phyloP scores from a whole-genome alignment of 2,329 filamentous ascomycete genomes.

The Penicillium corylophilum region DNA sequence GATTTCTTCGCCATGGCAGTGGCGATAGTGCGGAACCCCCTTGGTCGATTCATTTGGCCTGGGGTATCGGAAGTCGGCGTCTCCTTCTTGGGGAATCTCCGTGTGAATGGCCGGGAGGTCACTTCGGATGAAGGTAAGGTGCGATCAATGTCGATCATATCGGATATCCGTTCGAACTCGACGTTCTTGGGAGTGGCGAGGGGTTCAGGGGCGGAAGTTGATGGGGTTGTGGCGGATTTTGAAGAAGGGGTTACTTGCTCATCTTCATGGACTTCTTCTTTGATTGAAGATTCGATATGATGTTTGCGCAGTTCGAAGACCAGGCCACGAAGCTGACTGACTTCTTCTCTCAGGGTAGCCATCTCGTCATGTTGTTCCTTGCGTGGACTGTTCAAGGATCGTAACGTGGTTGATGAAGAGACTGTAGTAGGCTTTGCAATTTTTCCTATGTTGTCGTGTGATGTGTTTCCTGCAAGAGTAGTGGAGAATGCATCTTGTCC shows the following conservation, averaged over 20 bases:
- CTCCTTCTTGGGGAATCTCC: neutral
- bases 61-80: neutral
- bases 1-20: neutral
- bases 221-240: conserved; percentile 4
- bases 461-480: conserved; percentile 15
- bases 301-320: conserved; percentile 28
- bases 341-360: conserved; percentile 27
- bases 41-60: neutral
- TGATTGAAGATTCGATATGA: conserved; percentile 12
- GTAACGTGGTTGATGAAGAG: neutral
- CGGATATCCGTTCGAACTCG: conserved; percentile 16
- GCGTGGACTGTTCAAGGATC: neutral
- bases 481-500: conserved; percentile 26
- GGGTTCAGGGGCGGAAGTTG: neutral
- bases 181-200: conserved; percentile 4
- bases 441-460: neutral
- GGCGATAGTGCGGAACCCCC: neutral
- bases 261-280: conserved; percentile 4
- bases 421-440: neutral
- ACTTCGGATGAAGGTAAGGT: neutral
- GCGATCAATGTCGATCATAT: conserved; percentile 3
- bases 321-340: conserved; percentile 31
- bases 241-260: conserved; percentile 8
- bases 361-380: conserved; percentile 25
- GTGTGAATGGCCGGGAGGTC: neutral